A percentile compares a stretch with the other conserved stretches of the same genome.
These are phyloP conservation scores for Eimeria sp. DNA, from an alignment of 169 alveolate species.

Conservation along the genomic window DNA sequence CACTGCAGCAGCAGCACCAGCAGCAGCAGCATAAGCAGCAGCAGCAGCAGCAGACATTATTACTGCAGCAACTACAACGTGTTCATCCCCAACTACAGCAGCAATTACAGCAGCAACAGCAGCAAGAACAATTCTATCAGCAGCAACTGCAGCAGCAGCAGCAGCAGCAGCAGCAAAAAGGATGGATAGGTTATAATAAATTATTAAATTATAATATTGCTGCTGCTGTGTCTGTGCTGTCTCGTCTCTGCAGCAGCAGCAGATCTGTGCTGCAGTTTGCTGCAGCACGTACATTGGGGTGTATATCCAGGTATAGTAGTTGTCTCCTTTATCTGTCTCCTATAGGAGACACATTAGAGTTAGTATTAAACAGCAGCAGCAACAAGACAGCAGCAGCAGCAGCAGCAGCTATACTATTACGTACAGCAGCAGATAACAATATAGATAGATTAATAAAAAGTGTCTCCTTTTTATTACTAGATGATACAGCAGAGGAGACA, in stretches of 20 bases:
- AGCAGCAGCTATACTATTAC: slow-evolving; percentile 97
- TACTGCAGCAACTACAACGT: slow-evolving; percentile 61
- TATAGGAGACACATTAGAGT: neutral
- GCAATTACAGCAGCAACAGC: neutral
- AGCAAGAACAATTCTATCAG: neutral
- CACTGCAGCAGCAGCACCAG: neutral
- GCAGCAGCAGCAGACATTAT: slow-evolving; percentile 7
- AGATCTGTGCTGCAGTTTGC: neutral
- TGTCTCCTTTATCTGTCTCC: neutral
- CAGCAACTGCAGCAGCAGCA: neutral
- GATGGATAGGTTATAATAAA: neutral
- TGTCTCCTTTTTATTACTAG: slow-evolving; percentile 90
- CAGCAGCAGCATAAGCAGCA: slow-evolving; percentile 54
- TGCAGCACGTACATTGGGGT: neutral
- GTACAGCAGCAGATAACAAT: slow-evolving; percentile 97
- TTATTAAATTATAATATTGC: slow-evolving; percentile 25
- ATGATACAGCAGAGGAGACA: slow-evolving; percentile 89
- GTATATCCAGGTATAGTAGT: neutral
- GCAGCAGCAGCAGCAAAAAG: slow-evolving; percentile 42
- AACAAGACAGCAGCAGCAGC: slow-evolving; percentile 93
- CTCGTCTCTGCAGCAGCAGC: slow-evolving; percentile 33
- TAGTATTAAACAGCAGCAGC: slow-evolving; percentile 20
- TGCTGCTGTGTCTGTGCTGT: slow-evolving; percentile 24
- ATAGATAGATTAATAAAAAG: slow-evolving; percentile 95
- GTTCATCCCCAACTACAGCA: neutral